phyloP scores from a whole-genome alignment of 495 filamentous ascomycete species.

The Hyaloscypha variabilis region DNA sequence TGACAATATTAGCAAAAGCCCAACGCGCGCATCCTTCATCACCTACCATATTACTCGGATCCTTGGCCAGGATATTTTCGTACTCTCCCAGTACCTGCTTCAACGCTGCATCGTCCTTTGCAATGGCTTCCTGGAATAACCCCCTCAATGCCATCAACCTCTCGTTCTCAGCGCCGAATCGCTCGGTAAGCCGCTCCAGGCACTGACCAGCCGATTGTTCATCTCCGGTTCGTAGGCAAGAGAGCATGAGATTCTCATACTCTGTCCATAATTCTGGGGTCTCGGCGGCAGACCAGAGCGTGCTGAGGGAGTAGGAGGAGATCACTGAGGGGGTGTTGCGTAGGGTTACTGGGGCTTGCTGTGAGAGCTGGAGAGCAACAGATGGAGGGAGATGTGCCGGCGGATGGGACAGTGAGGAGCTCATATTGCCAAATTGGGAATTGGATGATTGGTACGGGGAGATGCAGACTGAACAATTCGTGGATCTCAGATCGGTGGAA shows the following conservation, averaged over 20 bases:
- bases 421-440: conserved; percentile 38
- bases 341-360: conserved; percentile 75
- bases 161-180: conserved; percentile 84
- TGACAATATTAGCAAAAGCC: conserved; percentile 37
- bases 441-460: not conserved
- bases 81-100: conserved; percentile 74
- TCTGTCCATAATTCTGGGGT: conserved; percentile 75
- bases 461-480: not conserved
- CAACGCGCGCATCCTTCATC: not conserved
- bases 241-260: conserved; percentile 84
- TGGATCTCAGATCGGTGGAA: not conserved
- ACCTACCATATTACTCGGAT: conserved; percentile 77
- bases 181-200: conserved; percentile 70
- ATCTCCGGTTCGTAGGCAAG: conserved; percentile 85
- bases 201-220: conserved; percentile 74
- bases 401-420: conserved; percentile 50
- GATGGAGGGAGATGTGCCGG: conserved; percentile 50
- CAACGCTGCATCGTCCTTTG: conserved; percentile 62
- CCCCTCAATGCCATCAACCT: conserved; percentile 80
- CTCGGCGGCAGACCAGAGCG: conserved; percentile 61
- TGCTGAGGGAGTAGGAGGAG: conserved; percentile 52
- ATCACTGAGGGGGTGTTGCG: conserved; percentile 47
- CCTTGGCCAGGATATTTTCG: conserved; percentile 69
- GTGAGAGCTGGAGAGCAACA: conserved; percentile 69
- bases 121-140: conserved; percentile 83